Conservation (phyloP, 257 asterid species). For the Nicotiana noctiflora region DNA sequence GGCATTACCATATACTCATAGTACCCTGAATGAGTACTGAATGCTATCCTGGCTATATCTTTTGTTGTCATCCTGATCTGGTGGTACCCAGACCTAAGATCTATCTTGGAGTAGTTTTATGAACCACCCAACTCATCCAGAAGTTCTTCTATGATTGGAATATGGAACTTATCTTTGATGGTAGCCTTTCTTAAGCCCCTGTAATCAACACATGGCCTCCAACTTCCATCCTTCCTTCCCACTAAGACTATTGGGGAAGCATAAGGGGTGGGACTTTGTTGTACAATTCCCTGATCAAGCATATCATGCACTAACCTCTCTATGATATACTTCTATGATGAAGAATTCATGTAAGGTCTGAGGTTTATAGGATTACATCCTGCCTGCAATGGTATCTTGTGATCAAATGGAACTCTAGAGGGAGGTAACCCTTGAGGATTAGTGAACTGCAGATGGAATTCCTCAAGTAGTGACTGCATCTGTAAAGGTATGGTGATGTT, state of each 20-base stretch:
- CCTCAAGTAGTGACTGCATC: too few species aligned
- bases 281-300: neutral
- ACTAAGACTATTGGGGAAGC: neutral
- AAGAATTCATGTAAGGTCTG: neutral
- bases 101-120: too few species aligned
- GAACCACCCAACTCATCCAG: too few species aligned
- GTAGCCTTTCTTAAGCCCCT: too few species aligned
- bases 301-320: neutral
- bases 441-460: neutral
- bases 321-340: neutral
- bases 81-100: too few species aligned
- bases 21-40: too few species aligned
- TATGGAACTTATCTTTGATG: too few species aligned
- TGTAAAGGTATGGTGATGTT: too few species aligned
- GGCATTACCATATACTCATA: neutral
- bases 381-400: neutral
- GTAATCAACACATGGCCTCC: neutral
- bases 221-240: neutral
- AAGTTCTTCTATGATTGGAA: too few species aligned
- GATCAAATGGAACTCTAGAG: neutral
- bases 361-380: neutral
- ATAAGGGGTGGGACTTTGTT: neutral
- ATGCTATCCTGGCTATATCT: too few species aligned
- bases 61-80: too few species aligned
- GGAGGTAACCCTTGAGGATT: neutral